These are phyloP conservation scores for Trichocladium antarcticum DNA, from an alignment of 495 filamentous ascomycete genomes.

Conservation along the genomic window DNA sequence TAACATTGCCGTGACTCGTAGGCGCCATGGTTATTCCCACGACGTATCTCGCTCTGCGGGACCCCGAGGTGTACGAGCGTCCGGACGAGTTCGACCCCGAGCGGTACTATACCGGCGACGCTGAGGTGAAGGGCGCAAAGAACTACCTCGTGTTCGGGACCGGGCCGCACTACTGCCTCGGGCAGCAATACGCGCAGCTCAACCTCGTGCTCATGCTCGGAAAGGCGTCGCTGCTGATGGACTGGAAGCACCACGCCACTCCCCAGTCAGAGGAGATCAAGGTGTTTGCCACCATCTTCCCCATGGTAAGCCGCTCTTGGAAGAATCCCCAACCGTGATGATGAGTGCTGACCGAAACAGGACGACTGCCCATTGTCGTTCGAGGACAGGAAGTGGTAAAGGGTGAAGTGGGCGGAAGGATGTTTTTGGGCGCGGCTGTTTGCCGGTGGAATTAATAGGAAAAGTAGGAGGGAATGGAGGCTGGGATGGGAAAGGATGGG, in stretches of 20 bases:
- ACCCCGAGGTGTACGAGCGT: constrained; percentile 83
- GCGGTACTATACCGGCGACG: constrained; percentile 81
- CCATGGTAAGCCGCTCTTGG: constrained; percentile 53
- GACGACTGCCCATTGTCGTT: constrained; percentile 61
- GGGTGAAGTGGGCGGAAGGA: not conserved
- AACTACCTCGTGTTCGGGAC: constrained; percentile 97
- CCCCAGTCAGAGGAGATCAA: constrained; percentile 82
- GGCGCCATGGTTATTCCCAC: constrained; percentile 84
- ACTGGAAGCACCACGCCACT: constrained; percentile 85
- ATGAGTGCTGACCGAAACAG: constrained; percentile 23
- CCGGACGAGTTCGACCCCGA: constrained; percentile 87
- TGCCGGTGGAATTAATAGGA: not conserved
- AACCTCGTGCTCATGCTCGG: constrained; percentile 88
- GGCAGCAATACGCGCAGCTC: constrained; percentile 83
- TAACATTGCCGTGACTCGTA: not conserved
- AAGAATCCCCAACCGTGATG: not conserved
- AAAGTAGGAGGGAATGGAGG: not conserved
- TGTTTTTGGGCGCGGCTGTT: not conserved
- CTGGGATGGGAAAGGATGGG: not conserved
- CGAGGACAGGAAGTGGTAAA: constrained; percentile 35
- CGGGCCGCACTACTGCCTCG: constrained; percentile 92
- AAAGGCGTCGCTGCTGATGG: constrained; percentile 79
- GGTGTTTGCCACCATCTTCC: constrained; percentile 97
- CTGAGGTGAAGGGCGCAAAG: constrained; percentile 77
- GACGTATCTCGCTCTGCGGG: constrained; percentile 80